A percentile compares a stretch with the other conserved stretches of the same genome.
Conservation (phyloP, 2,329 filamentous ascomycete species). For the Aciculosporium take region DNA sequence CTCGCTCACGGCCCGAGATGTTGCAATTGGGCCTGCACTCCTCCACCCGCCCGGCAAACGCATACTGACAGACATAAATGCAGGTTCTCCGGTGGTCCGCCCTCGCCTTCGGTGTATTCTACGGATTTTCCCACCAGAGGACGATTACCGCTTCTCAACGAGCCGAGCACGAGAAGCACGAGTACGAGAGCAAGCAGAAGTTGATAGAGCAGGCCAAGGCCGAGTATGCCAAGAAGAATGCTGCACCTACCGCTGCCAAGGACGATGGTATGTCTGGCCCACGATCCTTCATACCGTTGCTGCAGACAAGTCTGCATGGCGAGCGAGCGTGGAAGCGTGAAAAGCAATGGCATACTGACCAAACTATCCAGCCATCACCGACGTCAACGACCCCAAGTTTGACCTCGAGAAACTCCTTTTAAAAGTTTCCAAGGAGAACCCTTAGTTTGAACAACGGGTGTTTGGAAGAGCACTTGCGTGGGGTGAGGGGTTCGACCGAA, state of each 20-base stretch:
- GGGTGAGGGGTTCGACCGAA: neutral
- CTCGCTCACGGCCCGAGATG: conserved; percentile 9
- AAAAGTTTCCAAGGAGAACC: conserved; percentile 40
- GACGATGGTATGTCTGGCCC: conserved; percentile 18
- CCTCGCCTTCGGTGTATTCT: conserved; percentile 81
- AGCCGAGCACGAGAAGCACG: conserved; percentile 55
- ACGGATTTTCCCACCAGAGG: conserved; percentile 89
- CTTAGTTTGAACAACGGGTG: conserved; percentile 20
- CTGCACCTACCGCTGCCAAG: conserved; percentile 26
- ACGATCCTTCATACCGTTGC: neutral
- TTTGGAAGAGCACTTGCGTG: neutral
- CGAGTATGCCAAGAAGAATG: conserved; percentile 69
- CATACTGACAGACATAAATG: conserved; percentile 16
- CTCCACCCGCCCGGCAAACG: neutral
- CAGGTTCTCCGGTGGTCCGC: conserved; percentile 97
- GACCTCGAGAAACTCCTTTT: conserved; percentile 78
- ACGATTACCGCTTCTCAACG: conserved; percentile 60
- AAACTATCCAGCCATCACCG: conserved; percentile 22
- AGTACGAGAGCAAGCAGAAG: conserved; percentile 81
- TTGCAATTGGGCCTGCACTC: neutral
- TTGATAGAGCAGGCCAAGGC: conserved; percentile 89
- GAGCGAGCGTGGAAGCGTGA: neutral
- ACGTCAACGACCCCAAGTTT: conserved; percentile 79
- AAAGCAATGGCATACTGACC: conserved; percentile 3
- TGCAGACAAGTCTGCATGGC: neutral